These are phyloP conservation scores for Trypanosoma mega DNA, from an alignment of 208 protist genomes.

Conservation along the genomic window DNA sequence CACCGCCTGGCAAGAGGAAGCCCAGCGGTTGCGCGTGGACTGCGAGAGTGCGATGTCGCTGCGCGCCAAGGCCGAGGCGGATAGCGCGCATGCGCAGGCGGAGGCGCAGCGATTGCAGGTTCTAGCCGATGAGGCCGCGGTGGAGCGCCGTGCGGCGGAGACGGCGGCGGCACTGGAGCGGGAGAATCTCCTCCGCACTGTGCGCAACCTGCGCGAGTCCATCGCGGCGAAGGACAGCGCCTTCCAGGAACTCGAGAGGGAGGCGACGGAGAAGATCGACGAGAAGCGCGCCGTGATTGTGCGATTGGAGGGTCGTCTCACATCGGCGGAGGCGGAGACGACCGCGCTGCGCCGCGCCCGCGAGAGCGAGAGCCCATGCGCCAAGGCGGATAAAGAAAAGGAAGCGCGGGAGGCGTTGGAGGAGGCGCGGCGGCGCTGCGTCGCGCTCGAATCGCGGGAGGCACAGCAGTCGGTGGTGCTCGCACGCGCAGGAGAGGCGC, in stretches of 20 bases:
- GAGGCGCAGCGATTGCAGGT: background rate
- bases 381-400: conserved; percentile 10
- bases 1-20: too few species aligned
- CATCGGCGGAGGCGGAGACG: conserved; percentile 24
- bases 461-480: conserved; percentile 23
- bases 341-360: conserved; percentile 7
- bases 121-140: background rate
- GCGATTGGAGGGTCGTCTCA: conserved; percentile 44
- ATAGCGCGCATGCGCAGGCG: conserved; percentile 26
- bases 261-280: conserved; percentile 70
- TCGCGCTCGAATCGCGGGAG: background rate
- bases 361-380: too few species aligned
- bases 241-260: conserved; percentile 55
- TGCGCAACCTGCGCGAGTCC: conserved; percentile 65
- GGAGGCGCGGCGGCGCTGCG: background rate
- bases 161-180: too few species aligned
- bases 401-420: conserved; percentile 15
- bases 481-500: conserved; percentile 23
- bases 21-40: too few species aligned
- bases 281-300: conserved; percentile 68
- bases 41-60: too few species aligned
- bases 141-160: conserved; percentile 9
- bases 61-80: conserved; percentile 22
- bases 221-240: conserved; percentile 56
- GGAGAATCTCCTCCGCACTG: conserved; percentile 70